These are phyloP conservation scores for Lyophyllum atratum DNA, from an alignment of 768 basidiomycete species.

Conservation along the genomic window DNA sequence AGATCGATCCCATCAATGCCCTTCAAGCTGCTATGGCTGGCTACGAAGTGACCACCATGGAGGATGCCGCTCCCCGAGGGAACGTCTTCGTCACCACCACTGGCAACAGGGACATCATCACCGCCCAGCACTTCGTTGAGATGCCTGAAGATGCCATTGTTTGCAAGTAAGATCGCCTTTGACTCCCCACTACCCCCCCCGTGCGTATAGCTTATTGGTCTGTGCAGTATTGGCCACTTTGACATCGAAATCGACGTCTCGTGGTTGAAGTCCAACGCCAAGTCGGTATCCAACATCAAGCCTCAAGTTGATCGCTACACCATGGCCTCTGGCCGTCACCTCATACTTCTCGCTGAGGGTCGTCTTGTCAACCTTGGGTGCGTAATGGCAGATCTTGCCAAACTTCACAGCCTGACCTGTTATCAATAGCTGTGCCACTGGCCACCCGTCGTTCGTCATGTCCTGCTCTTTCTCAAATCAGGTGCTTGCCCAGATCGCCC, in stretches of 20 bases:
- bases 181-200: neutral
- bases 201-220: constrained; percentile 1
- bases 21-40: constrained; percentile 99
- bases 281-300: constrained; percentile 85
- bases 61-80: constrained; percentile 85
- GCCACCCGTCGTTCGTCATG: constrained; percentile 99
- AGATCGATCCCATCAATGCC: constrained; percentile 99
- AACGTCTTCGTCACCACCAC: constrained; percentile 99
- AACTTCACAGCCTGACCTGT: constrained; percentile 5
- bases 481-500: constrained; percentile 95
- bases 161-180: constrained; percentile 70
- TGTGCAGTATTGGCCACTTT: constrained; percentile 77
- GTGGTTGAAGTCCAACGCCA: constrained; percentile 95
- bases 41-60: constrained; percentile 98
- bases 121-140: constrained; percentile 82
- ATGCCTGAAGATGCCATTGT: constrained; percentile 99
- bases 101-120: constrained; percentile 98
- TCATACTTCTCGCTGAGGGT: constrained; percentile 97
- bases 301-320: constrained; percentile 99
- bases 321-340: constrained; percentile 88
- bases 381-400: constrained; percentile 25
- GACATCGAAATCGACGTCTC: constrained; percentile 95
- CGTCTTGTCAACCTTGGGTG: constrained; percentile 98
- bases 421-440: constrained; percentile 80
- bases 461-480: constrained; percentile 99